Percentiles rank a stretch among this genome's conserved stretches.
Conservation (phyloP, 2,329 filamentous ascomycete species). For the Hymenoscyphus salicellus region DNA sequence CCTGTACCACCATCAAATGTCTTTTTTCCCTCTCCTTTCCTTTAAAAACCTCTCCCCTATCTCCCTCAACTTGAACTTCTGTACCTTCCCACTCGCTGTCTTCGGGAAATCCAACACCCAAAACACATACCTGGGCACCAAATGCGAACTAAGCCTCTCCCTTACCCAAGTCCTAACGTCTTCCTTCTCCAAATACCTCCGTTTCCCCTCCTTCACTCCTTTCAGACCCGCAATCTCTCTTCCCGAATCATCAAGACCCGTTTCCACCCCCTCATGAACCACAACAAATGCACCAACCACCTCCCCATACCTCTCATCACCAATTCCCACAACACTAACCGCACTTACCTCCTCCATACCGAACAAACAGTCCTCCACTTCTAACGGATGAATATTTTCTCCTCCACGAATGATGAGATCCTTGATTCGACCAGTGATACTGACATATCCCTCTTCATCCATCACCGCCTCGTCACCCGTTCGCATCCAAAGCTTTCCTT, state of each 20-base stretch:
- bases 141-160: constrained; percentile 64
- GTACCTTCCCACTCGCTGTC: constrained; percentile 94
- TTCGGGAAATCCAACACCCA: constrained; percentile 84
- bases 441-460: constrained; percentile 77
- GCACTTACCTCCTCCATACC: constrained; percentile 68
- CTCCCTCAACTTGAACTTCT: constrained; percentile 84
- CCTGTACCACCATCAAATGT: background rate
- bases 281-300: constrained; percentile 81
- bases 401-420: constrained; percentile 93
- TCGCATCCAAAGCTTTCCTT: constrained; percentile 69
- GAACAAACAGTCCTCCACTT: constrained; percentile 86
- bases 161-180: constrained; percentile 71
- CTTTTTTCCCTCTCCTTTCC: background rate
- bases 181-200: constrained; percentile 48
- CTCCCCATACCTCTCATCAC: constrained; percentile 81
- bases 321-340: constrained; percentile 78
- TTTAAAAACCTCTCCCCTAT: constrained; percentile 51
- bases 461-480: constrained; percentile 90
- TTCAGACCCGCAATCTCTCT: constrained; percentile 17
- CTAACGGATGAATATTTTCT: constrained; percentile 93
- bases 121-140: constrained; percentile 88
- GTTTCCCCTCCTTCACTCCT: constrained; percentile 17
- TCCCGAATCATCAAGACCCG: constrained; percentile 31
- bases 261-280: constrained; percentile 39
- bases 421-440: constrained; percentile 89